Base-by-base conservation (phyloP, 129 eudicot genomes). In the Flaveria robusta region DNA sequence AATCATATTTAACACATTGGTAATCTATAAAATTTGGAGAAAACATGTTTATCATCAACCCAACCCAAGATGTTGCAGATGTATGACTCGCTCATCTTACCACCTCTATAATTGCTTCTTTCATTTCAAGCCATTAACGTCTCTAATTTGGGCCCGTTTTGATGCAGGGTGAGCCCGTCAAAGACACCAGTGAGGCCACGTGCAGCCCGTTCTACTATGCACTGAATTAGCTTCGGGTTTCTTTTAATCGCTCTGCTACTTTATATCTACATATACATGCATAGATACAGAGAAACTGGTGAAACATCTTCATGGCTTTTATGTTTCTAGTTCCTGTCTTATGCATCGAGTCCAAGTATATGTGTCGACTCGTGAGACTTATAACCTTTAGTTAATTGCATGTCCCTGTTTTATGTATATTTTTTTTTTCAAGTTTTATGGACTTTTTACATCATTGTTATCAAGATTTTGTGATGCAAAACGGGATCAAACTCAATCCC, bases 101-200 rank as follows among this genome's bases (percentile, higher is more conserved):
- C 47, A 39, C 6, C 50, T 66, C 71, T 65, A 18, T 41, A n/a
- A 65, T 39, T 65, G 50, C 26, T 19, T 18, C 7, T 66, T 37
- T 39, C 14, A 34, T 7, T 55, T 13, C 14, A 20, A 47, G 19
- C 62, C 10, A 2, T 24, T 59, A 31, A 6, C 2, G 6, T 11
- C 15, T 47, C 65, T 81, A 12, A 66, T 71, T n/a, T 73, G 72
- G 63, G 13, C 24, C 27, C 0, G 7, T 78, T 27, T 71, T 49
- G 27, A 24, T 86, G 76, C 91, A 91, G 95, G 90, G 91, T 91
- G 76, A 91, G 97, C 88, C 94, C 94, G 62, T 91, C 97, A 55
- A 91, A 88, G 88, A 91, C 95, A 54, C 97, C 97, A 0, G 94
- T 91, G 59, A 88, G 97, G 65, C 94, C 94, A 49, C 94, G 93